phyloP scores from a whole-genome alignment of 495 filamentous ascomycete species.

The Bryoglossum gracile region DNA sequence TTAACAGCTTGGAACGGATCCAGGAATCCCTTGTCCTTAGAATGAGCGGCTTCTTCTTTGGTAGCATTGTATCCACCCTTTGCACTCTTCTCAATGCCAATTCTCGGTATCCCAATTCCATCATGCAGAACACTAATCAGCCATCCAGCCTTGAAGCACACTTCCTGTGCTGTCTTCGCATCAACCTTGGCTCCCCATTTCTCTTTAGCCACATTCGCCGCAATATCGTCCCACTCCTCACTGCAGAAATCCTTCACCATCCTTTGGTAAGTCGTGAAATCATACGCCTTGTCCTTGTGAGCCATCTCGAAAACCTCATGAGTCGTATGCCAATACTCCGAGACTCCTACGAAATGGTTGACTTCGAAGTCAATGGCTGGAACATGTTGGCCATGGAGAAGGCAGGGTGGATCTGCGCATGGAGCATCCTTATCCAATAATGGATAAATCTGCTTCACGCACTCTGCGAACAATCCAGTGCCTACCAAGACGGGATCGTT shows the following conservation, averaged over 20 bases:
- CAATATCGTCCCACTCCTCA: slow-evolving; percentile 71
- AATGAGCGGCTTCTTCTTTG: slow-evolving; percentile 55
- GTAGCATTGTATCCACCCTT: slow-evolving; percentile 60
- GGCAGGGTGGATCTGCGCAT: slow-evolving; percentile 76
- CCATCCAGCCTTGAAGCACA: slow-evolving; percentile 98
- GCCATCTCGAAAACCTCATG: slow-evolving; percentile 85
- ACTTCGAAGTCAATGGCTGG: slow-evolving; percentile 96
- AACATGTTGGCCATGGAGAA: slow-evolving; percentile 82
- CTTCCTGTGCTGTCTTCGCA: slow-evolving; percentile 64
- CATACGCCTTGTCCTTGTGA: slow-evolving; percentile 77
- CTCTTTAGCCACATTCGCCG: slow-evolving; percentile 54
- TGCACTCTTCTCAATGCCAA: slow-evolving; percentile 61
- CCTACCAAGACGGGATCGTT: slow-evolving; percentile 55
- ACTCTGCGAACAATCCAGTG: slow-evolving; percentile 81
- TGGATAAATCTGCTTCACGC: slow-evolving; percentile 71
- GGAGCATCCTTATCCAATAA: slow-evolving; percentile 84
- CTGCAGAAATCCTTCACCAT: slow-evolving; percentile 80
- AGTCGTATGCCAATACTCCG: slow-evolving; percentile 98
- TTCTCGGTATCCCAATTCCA: slow-evolving; percentile 88
- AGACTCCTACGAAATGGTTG: slow-evolving; percentile 97
- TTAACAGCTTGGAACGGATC: slow-evolving; percentile 90
- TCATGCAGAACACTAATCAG: slow-evolving; percentile 93
- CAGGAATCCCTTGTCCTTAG: slow-evolving; percentile 71
- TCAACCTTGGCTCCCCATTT: slow-evolving; percentile 74
- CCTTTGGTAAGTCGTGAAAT: slow-evolving; percentile 83